Conservation (phyloP, 2,329 filamentous ascomycete species). For the Xylaria sp. region DNA sequence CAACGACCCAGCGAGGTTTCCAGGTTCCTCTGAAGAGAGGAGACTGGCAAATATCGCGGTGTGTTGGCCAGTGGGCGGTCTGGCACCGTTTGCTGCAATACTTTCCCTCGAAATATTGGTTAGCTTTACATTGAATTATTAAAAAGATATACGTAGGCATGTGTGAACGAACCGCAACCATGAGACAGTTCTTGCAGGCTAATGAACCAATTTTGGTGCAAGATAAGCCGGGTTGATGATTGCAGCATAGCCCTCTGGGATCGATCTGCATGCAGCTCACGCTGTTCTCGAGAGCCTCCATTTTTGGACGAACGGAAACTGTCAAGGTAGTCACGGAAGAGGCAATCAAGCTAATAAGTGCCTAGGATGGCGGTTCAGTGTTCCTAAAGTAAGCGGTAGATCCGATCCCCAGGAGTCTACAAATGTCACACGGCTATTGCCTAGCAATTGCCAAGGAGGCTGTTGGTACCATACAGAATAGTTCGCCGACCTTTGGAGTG, state of each 20-base stretch:
- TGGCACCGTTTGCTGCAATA: constrained; percentile 45
- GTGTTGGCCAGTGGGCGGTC: constrained; percentile 37
- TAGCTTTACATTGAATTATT: not conserved
- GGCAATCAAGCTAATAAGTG: not conserved
- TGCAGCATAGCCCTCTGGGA: constrained; percentile 8
- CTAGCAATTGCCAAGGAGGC: too few species aligned
- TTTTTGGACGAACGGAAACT: not conserved
- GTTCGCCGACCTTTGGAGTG: too few species aligned
- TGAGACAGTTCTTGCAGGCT: constrained; percentile 22
- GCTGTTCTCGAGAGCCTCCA: not conserved
- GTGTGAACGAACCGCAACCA: constrained; percentile 18
- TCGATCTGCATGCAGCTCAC: not conserved
- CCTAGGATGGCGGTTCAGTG: not conserved
- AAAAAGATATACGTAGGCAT: not conserved
- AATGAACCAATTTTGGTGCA: constrained; percentile 14
- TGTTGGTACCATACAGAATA: too few species aligned
- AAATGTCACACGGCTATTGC: too few species aligned
- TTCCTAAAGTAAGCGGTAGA: too few species aligned
- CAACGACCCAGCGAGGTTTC: constrained; percentile 39
- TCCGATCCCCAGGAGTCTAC: too few species aligned
- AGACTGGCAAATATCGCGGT: constrained; percentile 42
- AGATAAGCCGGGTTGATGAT: not conserved
- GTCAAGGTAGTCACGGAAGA: not conserved
- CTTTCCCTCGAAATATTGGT: constrained; percentile 32
- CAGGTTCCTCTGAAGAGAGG: constrained; percentile 37